phyloP scores from a whole-genome alignment of 331 rosid species.

The Pyracantha coccinea region DNA sequence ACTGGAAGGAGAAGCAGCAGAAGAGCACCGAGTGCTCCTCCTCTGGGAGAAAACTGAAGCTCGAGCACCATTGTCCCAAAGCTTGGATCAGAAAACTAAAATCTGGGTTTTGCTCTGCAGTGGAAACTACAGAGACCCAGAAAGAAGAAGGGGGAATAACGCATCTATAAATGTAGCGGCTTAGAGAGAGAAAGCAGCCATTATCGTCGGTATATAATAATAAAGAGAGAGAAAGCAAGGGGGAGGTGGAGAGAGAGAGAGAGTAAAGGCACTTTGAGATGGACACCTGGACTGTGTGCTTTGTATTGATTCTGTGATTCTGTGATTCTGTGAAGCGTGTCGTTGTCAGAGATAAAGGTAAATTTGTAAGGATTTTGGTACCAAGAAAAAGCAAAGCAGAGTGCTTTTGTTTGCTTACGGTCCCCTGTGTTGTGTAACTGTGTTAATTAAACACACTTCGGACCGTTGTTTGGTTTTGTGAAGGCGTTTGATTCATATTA shows the following conservation, averaged over 20 bases:
- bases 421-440: background rate
- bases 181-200: too few species aligned
- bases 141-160: background rate
- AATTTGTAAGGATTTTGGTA: background rate
- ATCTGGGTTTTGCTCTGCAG: constrained; percentile 2
- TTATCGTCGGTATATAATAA: too few species aligned
- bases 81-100: constrained; percentile 11
- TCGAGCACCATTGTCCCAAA: constrained; percentile 19
- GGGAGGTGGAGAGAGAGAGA: background rate
- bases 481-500: too few species aligned
- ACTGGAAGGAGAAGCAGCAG: constrained; percentile 30
- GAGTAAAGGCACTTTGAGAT: constrained; percentile 22
- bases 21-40: constrained; percentile 29
- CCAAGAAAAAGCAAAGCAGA: background rate
- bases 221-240: background rate
- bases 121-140: constrained; percentile 2
- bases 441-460: background rate
- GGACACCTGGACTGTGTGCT: constrained; percentile 32
- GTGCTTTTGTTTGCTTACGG: background rate
- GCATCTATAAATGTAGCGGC: constrained; percentile 3
- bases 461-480: too few species aligned
- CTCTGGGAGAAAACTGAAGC: constrained; percentile 19
- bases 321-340: constrained; percentile 40
- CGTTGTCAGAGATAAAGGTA: constrained; percentile 20
- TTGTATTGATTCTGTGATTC: constrained; percentile 36